These are phyloP conservation scores for Podila horticola DNA, from an alignment of 192 early-diverging fungal genomes.

Conservation along the genomic window DNA sequence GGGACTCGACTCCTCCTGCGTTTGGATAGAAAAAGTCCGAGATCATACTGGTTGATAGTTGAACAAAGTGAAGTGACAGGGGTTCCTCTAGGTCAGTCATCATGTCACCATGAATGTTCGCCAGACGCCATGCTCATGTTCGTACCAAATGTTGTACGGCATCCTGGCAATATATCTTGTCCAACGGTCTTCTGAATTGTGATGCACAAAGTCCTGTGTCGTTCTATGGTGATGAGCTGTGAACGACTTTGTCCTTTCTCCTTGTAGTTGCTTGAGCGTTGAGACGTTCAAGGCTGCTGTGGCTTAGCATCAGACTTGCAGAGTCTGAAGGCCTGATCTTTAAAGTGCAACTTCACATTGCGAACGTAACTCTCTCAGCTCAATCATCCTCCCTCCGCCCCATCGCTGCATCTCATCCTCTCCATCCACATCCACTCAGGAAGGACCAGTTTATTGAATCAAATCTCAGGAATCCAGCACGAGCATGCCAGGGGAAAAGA, in stretches of 20 bases:
- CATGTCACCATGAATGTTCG: background rate
- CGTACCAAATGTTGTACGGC: slow-evolving; percentile 50
- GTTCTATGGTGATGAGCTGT: background rate
- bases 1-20: slow-evolving; percentile 95
- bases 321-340: too few relatives aligned
- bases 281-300: too few relatives aligned
- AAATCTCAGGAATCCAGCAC: background rate
- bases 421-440: too few relatives aligned
- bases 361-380: too few relatives aligned
- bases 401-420: too few relatives aligned
- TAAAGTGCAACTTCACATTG: too few relatives aligned
- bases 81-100: background rate
- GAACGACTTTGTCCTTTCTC: too few relatives aligned
- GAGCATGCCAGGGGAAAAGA: slow-evolving; percentile 43
- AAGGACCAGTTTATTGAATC: too few relatives aligned
- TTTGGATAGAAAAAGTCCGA: slow-evolving; percentile 99
- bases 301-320: too few relatives aligned
- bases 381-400: too few relatives aligned
- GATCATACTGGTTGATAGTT: slow-evolving; percentile 74
- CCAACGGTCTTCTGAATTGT: background rate
- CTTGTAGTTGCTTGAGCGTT: too few relatives aligned
- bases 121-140: background rate
- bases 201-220: background rate
- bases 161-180: slow-evolving; percentile 9
- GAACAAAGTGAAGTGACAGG: background rate